Evolutionary conservation across 164 flowering plant genomes (phyloP).

Genomic region (Macadamia tetraphylla): DNA sequence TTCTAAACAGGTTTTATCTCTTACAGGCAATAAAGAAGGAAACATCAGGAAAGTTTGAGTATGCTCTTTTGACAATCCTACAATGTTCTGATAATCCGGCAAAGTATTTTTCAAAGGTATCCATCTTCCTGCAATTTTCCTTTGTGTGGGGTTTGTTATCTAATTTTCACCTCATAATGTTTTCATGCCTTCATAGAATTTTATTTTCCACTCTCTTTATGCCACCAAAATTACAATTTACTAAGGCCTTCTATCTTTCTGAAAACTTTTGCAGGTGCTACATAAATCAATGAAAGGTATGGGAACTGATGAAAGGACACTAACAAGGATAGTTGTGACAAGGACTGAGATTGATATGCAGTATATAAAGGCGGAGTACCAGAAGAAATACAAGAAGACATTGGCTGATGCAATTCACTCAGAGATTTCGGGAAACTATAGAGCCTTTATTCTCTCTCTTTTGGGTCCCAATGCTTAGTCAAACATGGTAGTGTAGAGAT

Average conservation of each 20-base stretch:
- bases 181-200: background rate
- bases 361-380: constrained; percentile 68
- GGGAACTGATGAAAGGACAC: constrained; percentile 63
- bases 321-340: constrained; percentile 57
- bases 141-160: background rate
- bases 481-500: background rate
- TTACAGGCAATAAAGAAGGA: constrained; percentile 70
- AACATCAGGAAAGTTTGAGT: constrained; percentile 58
- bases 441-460: constrained; percentile 61
- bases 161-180: background rate
- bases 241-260: background rate
- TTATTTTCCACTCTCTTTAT: background rate
- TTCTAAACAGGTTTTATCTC: background rate
- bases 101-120: constrained; percentile 68
- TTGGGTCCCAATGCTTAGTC: constrained; percentile 44
- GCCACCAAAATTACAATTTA: background rate
- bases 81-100: constrained; percentile 62
- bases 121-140: background rate
- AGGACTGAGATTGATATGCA: constrained; percentile 82
- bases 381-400: constrained; percentile 46
- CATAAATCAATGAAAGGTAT: constrained; percentile 76
- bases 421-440: constrained; percentile 70
- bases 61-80: constrained; percentile 54
- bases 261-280: constrained; percentile 36
- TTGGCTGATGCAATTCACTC: constrained; percentile 59